These are phyloP conservation scores for Coemansia sp. DNA, from an alignment of 192 early-diverging fungal species.

Conservation along the genomic window DNA sequence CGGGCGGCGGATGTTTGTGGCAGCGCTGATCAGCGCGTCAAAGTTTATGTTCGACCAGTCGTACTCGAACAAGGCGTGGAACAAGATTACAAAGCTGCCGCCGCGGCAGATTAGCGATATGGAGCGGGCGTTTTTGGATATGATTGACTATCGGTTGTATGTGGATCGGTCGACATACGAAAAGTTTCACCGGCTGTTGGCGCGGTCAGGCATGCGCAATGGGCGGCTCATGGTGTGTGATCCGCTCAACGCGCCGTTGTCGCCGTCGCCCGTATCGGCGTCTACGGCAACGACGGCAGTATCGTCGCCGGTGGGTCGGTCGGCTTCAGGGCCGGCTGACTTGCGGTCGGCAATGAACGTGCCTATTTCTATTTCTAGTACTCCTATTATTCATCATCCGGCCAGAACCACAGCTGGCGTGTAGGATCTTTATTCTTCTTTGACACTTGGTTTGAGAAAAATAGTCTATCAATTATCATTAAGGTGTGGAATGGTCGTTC, in stretches of 20 bases:
- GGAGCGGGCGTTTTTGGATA: slow-evolving; percentile 74
- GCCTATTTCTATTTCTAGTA: slow-evolving; percentile 17
- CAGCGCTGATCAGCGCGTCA: slow-evolving; percentile 79
- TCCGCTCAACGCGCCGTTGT: not conserved
- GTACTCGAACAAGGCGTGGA: slow-evolving; percentile 83
- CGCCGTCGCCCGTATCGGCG: slow-evolving; percentile 2
- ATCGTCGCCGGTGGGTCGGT: not conserved
- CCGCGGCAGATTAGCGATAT: slow-evolving; percentile 75
- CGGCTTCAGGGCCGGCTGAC: slow-evolving; percentile 9
- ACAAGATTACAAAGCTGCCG: slow-evolving; percentile 76
- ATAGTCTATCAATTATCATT: not conserved
- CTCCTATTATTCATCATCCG: slow-evolving; percentile 11
- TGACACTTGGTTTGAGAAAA: not conserved
- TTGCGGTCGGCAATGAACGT: slow-evolving; percentile 29
- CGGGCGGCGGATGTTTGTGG: slow-evolving; percentile 80
- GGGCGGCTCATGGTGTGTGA: slow-evolving; percentile 46
- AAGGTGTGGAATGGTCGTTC: too few species aligned
- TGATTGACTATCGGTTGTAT: slow-evolving; percentile 74
- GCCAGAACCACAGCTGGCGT: not conserved
- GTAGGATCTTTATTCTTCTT: not conserved
- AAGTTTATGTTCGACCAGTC: slow-evolving; percentile 84
- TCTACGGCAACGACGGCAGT: not conserved
- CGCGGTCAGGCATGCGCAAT: slow-evolving; percentile 52
- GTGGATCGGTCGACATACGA: slow-evolving; percentile 46
- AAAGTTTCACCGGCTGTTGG: slow-evolving; percentile 48